phyloP scores from a whole-genome alignment of 352 stramenopile genomes.

The Phytophthora rubi region DNA sequence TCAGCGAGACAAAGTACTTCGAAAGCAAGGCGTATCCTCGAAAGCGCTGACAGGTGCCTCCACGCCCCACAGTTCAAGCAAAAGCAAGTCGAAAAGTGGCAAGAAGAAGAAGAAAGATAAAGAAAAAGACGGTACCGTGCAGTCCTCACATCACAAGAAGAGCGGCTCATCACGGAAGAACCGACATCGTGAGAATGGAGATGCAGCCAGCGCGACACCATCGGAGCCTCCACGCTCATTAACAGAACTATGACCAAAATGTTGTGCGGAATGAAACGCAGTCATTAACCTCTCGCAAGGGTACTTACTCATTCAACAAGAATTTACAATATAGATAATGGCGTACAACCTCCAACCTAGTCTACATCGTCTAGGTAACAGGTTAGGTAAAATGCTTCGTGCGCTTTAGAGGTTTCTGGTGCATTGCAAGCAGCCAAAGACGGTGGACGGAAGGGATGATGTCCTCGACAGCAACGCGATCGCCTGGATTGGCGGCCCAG shows the following conservation, averaged over 20 bases:
- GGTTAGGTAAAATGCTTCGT: conserved; percentile 50
- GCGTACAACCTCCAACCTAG: conserved; percentile 16
- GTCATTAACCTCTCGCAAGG: background rate
- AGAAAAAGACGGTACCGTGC: conserved; percentile 21
- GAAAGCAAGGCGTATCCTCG: conserved; percentile 53
- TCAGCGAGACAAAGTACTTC: conserved; percentile 77
- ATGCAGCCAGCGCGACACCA: background rate
- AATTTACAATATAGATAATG: conserved; percentile 39
- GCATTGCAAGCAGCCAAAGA: conserved; percentile 77
- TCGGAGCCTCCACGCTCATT: conserved; percentile 40
- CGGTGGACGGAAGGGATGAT: conserved; percentile 81
- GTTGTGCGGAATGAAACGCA: background rate
- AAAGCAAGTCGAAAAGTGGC: conserved; percentile 37
- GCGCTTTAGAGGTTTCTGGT: conserved; percentile 76
- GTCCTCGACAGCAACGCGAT: conserved; percentile 77
- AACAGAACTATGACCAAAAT: conserved; percentile 43
- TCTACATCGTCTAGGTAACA: conserved; percentile 7
- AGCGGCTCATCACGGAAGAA: conserved; percentile 43
- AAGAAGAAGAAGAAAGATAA: conserved; percentile 59
- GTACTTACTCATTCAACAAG: conserved; percentile 15
- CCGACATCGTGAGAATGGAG: conserved; percentile 33
- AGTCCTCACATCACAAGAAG: conserved; percentile 41
- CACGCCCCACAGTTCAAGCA: conserved; percentile 23
- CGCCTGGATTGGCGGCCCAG: conserved; percentile 72
- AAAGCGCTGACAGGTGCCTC: conserved; percentile 28